phyloP scores from a whole-genome alignment of 805 yeast genomes.

The Cyberlindnera mississippiensis region DNA sequence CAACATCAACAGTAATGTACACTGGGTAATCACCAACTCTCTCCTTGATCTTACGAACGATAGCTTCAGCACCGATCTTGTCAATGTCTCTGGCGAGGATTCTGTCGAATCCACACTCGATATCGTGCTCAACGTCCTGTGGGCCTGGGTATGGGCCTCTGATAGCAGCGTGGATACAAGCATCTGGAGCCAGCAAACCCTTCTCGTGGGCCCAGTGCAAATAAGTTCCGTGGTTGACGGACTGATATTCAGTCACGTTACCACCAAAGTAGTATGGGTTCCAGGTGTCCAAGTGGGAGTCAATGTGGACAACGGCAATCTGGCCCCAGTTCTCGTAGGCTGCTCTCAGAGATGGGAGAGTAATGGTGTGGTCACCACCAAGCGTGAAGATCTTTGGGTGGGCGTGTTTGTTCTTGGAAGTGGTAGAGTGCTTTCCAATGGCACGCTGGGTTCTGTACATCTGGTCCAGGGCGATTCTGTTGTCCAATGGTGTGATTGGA shows the following conservation, averaged over 20 bases:
- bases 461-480: conserved; percentile 56
- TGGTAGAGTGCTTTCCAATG: conserved; percentile 34
- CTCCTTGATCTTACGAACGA: conserved; percentile 33
- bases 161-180: conserved; percentile 58
- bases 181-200: conserved; percentile 48
- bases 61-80: conserved; percentile 35
- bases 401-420: conserved; percentile 27
- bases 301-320: conserved; percentile 52
- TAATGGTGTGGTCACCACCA: conserved; percentile 55
- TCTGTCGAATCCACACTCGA: conserved; percentile 45
- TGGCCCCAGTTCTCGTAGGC: conserved; percentile 44
- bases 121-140: conserved; percentile 39
- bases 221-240: conserved; percentile 65
- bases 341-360: conserved; percentile 45
- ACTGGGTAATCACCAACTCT: conserved; percentile 39
- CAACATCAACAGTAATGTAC: conserved; percentile 47
- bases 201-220: conserved; percentile 67
- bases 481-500: conserved; percentile 61
- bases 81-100: conserved; percentile 47
- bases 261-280: conserved; percentile 62
- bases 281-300: conserved; percentile 71
- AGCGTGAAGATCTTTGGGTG: conserved; percentile 41
- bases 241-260: conserved; percentile 53
- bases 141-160: conserved; percentile 54
- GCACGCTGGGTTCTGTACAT: conserved; percentile 49